Evolutionary conservation across 139 green algal genomes (phyloP), one percentile per base, ranked within the genome.

Genomic region (Trebouxia sp.): DNA sequence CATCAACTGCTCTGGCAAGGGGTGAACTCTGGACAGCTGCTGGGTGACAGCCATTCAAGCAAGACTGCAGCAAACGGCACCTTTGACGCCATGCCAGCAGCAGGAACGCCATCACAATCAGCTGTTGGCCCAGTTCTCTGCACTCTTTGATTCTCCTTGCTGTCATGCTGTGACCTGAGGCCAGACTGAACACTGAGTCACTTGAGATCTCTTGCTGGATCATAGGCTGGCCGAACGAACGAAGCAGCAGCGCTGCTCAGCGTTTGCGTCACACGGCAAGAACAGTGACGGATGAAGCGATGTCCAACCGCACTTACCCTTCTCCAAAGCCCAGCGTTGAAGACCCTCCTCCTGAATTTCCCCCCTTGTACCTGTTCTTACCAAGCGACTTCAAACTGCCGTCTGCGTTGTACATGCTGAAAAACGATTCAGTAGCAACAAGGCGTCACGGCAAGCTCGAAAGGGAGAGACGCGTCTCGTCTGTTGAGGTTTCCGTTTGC

Each of bases 391-490:
- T 72, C 62, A 72, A 45, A 45, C 62, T 72, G 37, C 62, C 62
- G 35, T 72, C 62, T 45, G 62, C 62, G 62, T 72, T 72, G 62
- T 72, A 72, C 62, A 72, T 72, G 32, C 15, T 72, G 62, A n/a
- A 43, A 17, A 12, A 22, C 0, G 43, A 72, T 32, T 26, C 35
- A 69, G 15, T 7, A 72, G 32, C 6, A 12, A 43, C 17, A n/a
- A 11, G 14, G 9, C 15, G 14, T 14, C 14, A n/a, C n/a, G n/a
- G n/a, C n/a, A n/a, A n/a, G n/a, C n/a, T n/a, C n/a, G n/a, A n/a
- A n/a, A n/a, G n/a, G n/a, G n/a, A n/a, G n/a, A n/a, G n/a, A n/a
- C n/a, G n/a, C n/a, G n/a, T n/a, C n/a, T n/a, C n/a, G n/a, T n/a
- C n/a, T n/a, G n/a, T n/a, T n/a, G n/a, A n/a, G n/a, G n/a, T n/a